Conservation (phyloP, 2,329 filamentous ascomycete genomes). For the Emmonsia crescens region DNA sequence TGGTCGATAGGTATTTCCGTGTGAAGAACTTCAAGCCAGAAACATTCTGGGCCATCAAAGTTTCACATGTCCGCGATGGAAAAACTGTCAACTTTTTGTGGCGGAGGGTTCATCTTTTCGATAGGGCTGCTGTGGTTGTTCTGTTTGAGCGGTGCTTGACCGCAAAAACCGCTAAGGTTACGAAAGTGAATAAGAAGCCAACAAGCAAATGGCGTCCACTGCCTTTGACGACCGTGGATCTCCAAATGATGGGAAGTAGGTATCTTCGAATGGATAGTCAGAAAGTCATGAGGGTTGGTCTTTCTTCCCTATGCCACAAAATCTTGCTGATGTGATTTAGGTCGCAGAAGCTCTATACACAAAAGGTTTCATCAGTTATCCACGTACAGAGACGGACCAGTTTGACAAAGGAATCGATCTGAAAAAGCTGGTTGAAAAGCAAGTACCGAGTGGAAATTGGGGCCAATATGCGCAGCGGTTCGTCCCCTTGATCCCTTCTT, state of each 20-base stretch:
- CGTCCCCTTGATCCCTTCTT: conserved; percentile 6
- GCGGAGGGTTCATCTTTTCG: conserved; percentile 74
- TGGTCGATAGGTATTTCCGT: conserved; percentile 89
- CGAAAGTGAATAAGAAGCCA: conserved; percentile 77
- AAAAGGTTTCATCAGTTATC: conserved; percentile 94
- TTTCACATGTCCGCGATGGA: conserved; percentile 65
- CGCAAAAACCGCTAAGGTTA: conserved; percentile 67
- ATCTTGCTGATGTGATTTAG: conserved; percentile 17
- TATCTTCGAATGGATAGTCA: conserved; percentile 87
- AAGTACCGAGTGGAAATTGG: conserved; percentile 67
- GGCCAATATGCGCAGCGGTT: conserved; percentile 63
- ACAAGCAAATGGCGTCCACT: conserved; percentile 91
- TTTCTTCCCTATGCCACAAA: neutral
- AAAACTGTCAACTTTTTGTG: conserved; percentile 78
- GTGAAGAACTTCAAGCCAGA: conserved; percentile 92
- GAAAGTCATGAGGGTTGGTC: conserved; percentile 63
- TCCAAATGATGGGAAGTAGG: conserved; percentile 88
- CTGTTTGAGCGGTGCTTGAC: conserved; percentile 76
- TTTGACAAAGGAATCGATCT: conserved; percentile 88
- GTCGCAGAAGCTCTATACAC: conserved; percentile 79
- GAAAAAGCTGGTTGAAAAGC: conserved; percentile 67
- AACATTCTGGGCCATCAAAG: conserved; percentile 81
- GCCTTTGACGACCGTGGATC: conserved; percentile 86
- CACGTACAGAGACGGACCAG: conserved; percentile 90
- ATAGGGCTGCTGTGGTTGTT: conserved; percentile 67